Evolutionary conservation across 106 monocot genomes (phyloP).

Genomic region (Apostasia ramifera): DNA sequence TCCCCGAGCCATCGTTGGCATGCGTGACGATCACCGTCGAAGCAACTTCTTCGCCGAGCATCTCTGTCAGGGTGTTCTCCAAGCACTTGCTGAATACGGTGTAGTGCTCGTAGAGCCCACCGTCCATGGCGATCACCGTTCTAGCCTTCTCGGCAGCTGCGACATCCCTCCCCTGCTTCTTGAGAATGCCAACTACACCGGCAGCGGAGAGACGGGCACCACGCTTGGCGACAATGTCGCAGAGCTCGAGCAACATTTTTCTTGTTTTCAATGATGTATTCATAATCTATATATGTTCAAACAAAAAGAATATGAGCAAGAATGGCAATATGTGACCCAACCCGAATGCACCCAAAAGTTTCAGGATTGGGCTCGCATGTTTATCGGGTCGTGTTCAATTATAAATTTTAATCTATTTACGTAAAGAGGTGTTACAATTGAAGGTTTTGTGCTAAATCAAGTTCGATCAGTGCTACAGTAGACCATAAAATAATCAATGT

Average conservation of each 20-base stretch:
- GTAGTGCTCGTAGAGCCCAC: conserved; percentile 87
- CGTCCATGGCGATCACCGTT: conserved; percentile 79
- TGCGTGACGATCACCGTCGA: conserved; percentile 31
- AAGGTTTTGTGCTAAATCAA: no score
- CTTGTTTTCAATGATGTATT: conserved; percentile 38
- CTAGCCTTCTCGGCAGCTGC: conserved; percentile 19
- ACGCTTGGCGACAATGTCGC: conserved; percentile 47
- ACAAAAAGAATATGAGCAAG: neutral
- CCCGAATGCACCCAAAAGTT: no score
- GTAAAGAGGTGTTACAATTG: no score
- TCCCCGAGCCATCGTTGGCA: conserved; percentile 88
- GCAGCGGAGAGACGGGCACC: conserved; percentile 56
- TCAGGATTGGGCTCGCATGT: no score
- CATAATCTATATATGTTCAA: conserved; percentile 25
- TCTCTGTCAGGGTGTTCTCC: conserved; percentile 55
- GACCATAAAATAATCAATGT: no score
- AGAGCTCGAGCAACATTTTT: conserved; percentile 39
- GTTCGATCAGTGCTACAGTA: no score
- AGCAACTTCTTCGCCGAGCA: conserved; percentile 57
- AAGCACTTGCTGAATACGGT: conserved; percentile 52
- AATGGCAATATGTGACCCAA: no score
- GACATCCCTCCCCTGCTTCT: conserved; percentile 60
- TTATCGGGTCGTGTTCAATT: no score
- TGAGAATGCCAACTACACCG: conserved; percentile 53
- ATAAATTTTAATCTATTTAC: no score